phyloP scores from a whole-genome alignment of 495 filamentous ascomycete genomes.

The Staphylotrichum longicolle region DNA sequence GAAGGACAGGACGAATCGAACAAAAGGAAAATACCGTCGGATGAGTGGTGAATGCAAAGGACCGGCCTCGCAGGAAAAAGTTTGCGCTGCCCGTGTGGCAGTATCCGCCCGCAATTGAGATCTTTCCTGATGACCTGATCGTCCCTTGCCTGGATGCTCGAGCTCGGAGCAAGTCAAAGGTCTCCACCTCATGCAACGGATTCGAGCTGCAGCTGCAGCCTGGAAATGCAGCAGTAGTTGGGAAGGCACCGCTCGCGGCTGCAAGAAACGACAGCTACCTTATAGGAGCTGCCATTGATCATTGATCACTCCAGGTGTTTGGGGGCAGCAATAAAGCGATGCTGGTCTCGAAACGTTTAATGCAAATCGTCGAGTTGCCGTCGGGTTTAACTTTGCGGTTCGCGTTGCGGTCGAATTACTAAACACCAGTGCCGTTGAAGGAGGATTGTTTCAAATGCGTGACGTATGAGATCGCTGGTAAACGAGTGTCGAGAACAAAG shows the following conservation, averaged over 20 bases:
- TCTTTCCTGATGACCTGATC: not conserved
- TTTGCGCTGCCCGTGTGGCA: not conserved
- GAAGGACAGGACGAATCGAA: not conserved
- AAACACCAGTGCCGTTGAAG: not conserved
- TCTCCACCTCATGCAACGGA: not conserved
- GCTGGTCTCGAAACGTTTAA: not conserved
- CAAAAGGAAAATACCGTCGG: constrained; percentile 1
- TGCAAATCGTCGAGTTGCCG: not conserved
- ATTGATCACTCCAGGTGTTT: too few relatives aligned
- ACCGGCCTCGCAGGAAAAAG: constrained; percentile 16
- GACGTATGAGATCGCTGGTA: constrained; percentile 1
- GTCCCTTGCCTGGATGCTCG: not conserved
- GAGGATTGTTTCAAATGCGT: not conserved
- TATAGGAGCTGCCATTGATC: not conserved
- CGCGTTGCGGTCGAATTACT: not conserved
- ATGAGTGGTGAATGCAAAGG: constrained; percentile 12
- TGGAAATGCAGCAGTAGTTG: not conserved
- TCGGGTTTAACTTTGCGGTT: too few relatives aligned
- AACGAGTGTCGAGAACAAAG: constrained; percentile 18
- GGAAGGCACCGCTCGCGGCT: not conserved
- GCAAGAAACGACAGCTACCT: not conserved
- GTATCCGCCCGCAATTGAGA: not conserved
- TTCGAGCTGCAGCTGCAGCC: not conserved
- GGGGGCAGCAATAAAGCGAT: too few relatives aligned
- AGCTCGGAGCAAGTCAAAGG: not conserved